Conservation (phyloP, 306 rosid genomes). For the Lablab purpureus region DNA sequence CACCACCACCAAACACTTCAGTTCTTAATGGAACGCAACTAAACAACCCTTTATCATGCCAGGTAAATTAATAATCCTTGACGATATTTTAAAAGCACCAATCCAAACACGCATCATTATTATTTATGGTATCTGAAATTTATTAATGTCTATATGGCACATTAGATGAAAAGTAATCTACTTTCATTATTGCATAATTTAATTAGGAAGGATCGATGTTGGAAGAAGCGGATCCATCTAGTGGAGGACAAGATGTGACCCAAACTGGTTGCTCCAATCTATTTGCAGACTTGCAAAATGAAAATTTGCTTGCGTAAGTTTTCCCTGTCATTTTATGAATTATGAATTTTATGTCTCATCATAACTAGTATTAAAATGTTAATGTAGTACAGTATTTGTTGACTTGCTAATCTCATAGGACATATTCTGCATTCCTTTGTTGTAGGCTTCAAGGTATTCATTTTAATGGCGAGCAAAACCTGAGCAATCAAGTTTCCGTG, state of each 20-base stretch:
- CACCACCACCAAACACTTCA: not conserved
- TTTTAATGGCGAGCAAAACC: not conserved
- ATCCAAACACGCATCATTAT: not conserved
- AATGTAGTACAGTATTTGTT: too few species aligned
- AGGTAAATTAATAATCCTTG: not conserved
- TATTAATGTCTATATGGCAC: not conserved
- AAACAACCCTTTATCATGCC: not conserved
- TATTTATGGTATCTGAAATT: not conserved
- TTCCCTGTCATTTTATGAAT: not conserved
- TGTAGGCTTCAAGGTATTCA: not conserved
- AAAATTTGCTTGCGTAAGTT: slow-evolving; percentile 18
- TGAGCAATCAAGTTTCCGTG: not conserved
- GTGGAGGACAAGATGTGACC: not conserved
- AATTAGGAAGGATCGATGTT: slow-evolving; percentile 27
- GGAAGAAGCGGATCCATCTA: not conserved
- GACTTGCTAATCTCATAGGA: not conserved
- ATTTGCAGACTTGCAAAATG: not conserved
- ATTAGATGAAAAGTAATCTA: not conserved
- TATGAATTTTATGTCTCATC: too few species aligned
- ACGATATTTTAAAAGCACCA: not conserved
- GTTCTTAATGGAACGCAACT: not conserved
- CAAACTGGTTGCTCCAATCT: not conserved
- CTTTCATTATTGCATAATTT: not conserved
- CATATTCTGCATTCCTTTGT: not conserved
- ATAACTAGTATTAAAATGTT: too few species aligned